These are phyloP conservation scores for thale cress (Arabidopsis thaliana) DNA, from an alignment of 345 rosid species.

Conservation along the genomic window TAIR10.1 NC_003075.7:7727501-7728000, in stretches of 20 bases:
- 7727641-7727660: not conserved
- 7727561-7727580: constrained; percentile 24
- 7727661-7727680: not conserved
- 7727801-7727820: not conserved
- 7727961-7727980: too few species aligned
- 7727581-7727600: not conserved
- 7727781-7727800: not conserved
- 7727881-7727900: not conserved
- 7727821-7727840: not conserved
- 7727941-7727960: too few species aligned
- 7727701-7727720: not conserved
- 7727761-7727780: not conserved
- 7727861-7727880: not conserved
- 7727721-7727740: not conserved
- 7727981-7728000: too few species aligned
- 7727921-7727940: too few species aligned
- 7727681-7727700: not conserved
- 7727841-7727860: too few species aligned
- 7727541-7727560: constrained; percentile 7
- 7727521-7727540: constrained; percentile 20
- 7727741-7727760: too few species aligned
- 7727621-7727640: not conserved
- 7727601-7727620: not conserved
- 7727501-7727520: constrained; percentile 5
- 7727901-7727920: not conserved